A percentile compares a stretch with the other conserved stretches of the same genome.
These are phyloP conservation scores for Crepidotus variabilis DNA, from an alignment of 768 basidiomycete species.

Conservation along the genomic window DNA sequence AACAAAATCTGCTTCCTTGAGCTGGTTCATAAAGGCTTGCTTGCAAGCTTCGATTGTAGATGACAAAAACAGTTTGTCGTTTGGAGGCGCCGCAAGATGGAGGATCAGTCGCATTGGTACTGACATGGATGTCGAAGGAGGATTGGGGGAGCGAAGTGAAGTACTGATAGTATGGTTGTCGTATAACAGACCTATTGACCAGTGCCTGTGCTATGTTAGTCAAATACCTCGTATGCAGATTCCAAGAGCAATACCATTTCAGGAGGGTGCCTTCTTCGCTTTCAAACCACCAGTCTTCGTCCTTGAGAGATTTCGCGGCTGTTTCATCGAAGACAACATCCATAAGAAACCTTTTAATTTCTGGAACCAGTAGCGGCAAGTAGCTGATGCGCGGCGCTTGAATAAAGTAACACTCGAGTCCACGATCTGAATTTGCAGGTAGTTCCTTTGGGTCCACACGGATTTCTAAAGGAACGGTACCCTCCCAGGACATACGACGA, in stretches of 20 bases:
- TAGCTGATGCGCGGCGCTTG: constrained; percentile 92
- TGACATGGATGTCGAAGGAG: constrained; percentile 34
- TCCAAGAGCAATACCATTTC: constrained; percentile 64
- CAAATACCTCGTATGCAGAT: background rate
- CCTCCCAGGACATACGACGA: constrained; percentile 87
- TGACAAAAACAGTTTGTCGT: constrained; percentile 78
- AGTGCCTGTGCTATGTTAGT: constrained; percentile 68
- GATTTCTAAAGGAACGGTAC: constrained; percentile 85
- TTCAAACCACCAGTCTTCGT: constrained; percentile 98
- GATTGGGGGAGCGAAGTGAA: constrained; percentile 47
- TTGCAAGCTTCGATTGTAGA: constrained; percentile 86
- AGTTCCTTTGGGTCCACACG: constrained; percentile 87
- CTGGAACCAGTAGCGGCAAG: constrained; percentile 85
- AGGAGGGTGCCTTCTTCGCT: constrained; percentile 76
- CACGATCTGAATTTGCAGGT: constrained; percentile 86
- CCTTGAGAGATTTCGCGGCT: constrained; percentile 69
- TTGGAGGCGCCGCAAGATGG: constrained; percentile 85
- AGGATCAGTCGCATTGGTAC: constrained; percentile 75
- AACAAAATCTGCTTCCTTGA: constrained; percentile 96
- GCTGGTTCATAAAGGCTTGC: constrained; percentile 90
- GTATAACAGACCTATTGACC: constrained; percentile 94
- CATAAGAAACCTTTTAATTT: constrained; percentile 83
- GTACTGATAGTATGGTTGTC: constrained; percentile 74
- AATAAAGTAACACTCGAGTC: constrained; percentile 85
- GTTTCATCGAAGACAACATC: constrained; percentile 91